phyloP scores from a whole-genome alignment of 768 basidiomycete species.

The Suillus paluster region DNA sequence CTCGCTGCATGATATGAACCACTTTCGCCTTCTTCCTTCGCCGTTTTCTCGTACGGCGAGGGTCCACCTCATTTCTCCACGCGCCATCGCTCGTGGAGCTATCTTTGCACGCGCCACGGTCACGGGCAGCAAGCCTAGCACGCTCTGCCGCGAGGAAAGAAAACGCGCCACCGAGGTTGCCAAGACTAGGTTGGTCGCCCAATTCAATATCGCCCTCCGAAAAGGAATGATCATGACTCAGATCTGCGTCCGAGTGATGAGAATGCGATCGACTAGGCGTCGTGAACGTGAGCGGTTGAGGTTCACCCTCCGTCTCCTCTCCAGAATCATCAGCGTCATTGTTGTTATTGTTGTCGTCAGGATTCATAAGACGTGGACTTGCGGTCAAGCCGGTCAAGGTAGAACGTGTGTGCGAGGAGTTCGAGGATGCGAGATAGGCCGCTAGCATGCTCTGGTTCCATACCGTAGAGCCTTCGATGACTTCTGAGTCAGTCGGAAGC shows the following conservation, averaged over 20 bases:
- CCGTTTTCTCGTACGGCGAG: conserved; percentile 42
- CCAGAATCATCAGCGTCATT: conserved; percentile 25
- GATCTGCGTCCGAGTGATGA: conserved; percentile 1
- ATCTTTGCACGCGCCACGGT: conserved; percentile 27
- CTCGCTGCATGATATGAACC: conserved; percentile 34
- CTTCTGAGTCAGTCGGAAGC: conserved; percentile 38
- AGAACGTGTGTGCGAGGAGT: conserved; percentile 19
- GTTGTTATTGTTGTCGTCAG: no score
- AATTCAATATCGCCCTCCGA: conserved; percentile 33
- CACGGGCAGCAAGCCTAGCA: conserved; percentile 54
- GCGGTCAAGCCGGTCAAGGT: conserved; percentile 14
- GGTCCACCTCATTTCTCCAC: conserved; percentile 46
- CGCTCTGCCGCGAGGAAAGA: conserved; percentile 78
- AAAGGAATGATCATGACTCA: conserved; percentile 2
- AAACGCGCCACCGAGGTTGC: conserved; percentile 72
- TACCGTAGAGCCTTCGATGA: conserved; percentile 60
- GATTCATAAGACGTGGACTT: conserved; percentile 7
- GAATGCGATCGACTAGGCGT: conserved; percentile 22
- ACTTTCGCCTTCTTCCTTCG: conserved; percentile 41
- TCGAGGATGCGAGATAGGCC: conserved; percentile 52
- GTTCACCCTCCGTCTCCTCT: conserved; percentile 44
- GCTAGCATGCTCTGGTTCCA: conserved; percentile 66
- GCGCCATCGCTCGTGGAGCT: conserved; percentile 42
- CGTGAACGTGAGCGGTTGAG: conserved; percentile 28
- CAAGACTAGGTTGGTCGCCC: conserved; percentile 63